Percentiles rank a stretch among this genome's conserved stretches.
phyloP scores from a whole-genome alignment of 139 green algal species.

The Tetraselmis chui region DNA sequence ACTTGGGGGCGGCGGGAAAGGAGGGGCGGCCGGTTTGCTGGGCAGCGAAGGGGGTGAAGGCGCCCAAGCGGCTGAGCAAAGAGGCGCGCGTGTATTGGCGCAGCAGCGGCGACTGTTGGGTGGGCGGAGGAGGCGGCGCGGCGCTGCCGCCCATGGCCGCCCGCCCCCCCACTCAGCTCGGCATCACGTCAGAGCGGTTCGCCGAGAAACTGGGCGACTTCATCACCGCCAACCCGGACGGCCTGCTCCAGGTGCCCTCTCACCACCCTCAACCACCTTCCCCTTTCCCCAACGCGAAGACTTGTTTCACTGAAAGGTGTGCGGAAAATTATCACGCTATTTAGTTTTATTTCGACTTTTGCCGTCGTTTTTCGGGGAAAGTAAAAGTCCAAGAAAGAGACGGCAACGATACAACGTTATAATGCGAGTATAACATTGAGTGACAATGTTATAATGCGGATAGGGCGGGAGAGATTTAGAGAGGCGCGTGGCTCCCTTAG shows the following conservation, averaged over 20 bases:
- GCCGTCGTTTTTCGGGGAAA: background rate
- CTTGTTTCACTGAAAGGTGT: too few species aligned
- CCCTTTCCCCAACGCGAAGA: too few species aligned
- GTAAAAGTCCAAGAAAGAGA: too few species aligned
- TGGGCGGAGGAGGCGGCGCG: background rate
- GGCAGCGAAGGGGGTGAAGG: background rate
- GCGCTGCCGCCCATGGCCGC: conserved; percentile 22
- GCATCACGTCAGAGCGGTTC: conserved; percentile 67
- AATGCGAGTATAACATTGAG: too few species aligned
- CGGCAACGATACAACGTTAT: too few species aligned
- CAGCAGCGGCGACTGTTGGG: background rate
- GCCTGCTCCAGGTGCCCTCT: conserved; percentile 11
- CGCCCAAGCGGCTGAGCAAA: background rate
- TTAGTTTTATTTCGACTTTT: conserved; percentile 6
- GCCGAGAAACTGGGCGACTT: conserved; percentile 51
- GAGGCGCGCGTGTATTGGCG: background rate
- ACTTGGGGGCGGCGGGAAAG: too few species aligned
- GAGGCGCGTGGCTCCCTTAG: too few species aligned
- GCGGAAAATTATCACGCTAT: conserved; percentile 3
- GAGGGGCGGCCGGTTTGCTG: too few species aligned
- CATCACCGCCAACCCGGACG: conserved; percentile 38
- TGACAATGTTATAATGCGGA: too few species aligned
- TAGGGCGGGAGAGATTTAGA: too few species aligned
- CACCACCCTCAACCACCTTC: background rate
- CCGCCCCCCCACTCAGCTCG: conserved; percentile 48